These are phyloP conservation scores for Aspergillus fructus DNA, from an alignment of 2,329 filamentous ascomycete species.

Conservation along the genomic window DNA sequence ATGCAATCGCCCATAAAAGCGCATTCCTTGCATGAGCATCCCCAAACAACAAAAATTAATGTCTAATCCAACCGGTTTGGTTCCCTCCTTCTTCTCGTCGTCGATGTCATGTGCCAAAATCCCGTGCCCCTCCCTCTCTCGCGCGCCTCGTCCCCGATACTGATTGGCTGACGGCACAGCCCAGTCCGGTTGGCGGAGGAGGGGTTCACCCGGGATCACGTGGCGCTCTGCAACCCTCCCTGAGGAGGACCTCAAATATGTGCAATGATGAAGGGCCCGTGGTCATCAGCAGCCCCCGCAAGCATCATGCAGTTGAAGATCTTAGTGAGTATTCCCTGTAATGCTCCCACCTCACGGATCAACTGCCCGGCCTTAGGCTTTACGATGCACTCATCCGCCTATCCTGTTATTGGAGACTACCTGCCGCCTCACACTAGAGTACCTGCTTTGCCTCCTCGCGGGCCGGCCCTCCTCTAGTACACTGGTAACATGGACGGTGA, in stretches of 20 bases:
- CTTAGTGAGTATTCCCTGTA: neutral
- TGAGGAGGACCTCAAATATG: neutral
- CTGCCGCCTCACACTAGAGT: conserved; percentile 8
- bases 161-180: conserved; percentile 29
- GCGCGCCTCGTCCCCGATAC: conserved; percentile 4
- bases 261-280: neutral
- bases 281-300: neutral
- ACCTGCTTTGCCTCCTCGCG: conserved; percentile 10
- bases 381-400: neutral
- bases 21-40: conserved; percentile 5
- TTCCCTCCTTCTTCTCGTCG: conserved; percentile 18
- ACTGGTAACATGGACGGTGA: neutral
- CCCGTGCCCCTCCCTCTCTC: conserved; percentile 37
- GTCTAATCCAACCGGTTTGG: conserved; percentile 15
- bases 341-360: conserved; percentile 1
- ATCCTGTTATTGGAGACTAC: conserved; percentile 10
- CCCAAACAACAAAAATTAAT: neutral
- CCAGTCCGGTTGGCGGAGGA: conserved; percentile 21
- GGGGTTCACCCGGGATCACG: conserved; percentile 30
- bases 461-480: conserved; percentile 10
- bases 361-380: conserved; percentile 1
- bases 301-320: neutral
- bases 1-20: neutral
- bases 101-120: conserved; percentile 38
- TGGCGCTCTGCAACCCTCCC: conserved; percentile 18